Evolutionary conservation across 257 asterid species (phyloP).

Genomic region (Osmanthus fragrans): DNA sequence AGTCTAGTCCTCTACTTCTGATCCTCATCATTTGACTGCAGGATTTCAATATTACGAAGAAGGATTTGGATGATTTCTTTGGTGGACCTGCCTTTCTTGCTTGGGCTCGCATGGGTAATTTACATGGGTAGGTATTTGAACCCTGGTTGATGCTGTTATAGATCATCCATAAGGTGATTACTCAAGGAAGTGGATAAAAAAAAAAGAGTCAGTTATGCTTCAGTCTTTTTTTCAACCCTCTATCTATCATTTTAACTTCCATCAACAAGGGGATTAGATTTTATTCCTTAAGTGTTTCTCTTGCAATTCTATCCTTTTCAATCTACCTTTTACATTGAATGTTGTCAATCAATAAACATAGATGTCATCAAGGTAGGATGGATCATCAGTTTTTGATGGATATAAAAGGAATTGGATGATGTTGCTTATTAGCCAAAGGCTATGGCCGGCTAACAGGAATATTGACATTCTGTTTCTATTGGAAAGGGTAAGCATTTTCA

Average conservation of each 20-base stretch:
- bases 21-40: constrained; percentile 34
- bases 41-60: constrained; percentile 69
- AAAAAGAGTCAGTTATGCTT: not conserved
- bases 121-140: constrained; percentile 60
- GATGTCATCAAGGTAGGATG: not conserved
- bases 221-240: not conserved
- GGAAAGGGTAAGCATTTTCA: not conserved
- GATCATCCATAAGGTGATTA: constrained; percentile 11
- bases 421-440: not conserved
- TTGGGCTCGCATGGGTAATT: constrained; percentile 99
- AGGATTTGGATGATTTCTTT: constrained; percentile 72
- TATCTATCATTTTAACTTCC: not conserved
- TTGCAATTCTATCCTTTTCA: not conserved
- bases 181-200: not conserved
- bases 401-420: not conserved
- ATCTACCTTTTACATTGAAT: not conserved
- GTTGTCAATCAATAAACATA: not conserved
- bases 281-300: not conserved
- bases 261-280: not conserved
- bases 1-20: constrained; percentile 19
- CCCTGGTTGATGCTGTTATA: constrained; percentile 1
- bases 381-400: not conserved
- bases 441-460: not conserved
- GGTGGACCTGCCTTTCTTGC: constrained; percentile 99
- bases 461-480: not conserved